Evolutionary conservation across 306 rosid genomes (phyloP).

Genomic region (Vicia sativa): DNA sequence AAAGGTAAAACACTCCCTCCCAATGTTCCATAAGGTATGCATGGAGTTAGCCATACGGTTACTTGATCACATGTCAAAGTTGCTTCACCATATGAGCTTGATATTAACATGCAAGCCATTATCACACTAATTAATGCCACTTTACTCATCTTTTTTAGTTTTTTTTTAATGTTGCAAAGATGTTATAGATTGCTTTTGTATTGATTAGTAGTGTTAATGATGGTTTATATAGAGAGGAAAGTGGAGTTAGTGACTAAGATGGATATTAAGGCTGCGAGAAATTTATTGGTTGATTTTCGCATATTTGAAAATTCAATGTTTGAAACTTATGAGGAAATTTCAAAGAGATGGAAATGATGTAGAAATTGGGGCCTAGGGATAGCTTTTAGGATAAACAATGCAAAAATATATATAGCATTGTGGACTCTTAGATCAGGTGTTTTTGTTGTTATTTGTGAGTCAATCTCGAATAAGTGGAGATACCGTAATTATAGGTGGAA

Average conservation of each 20-base stretch:
- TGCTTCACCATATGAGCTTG: conserved; percentile 30
- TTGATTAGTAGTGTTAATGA: not conserved
- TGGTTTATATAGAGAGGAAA: conserved; percentile 42
- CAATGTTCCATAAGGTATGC: conserved; percentile 57
- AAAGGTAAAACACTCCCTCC: conserved; percentile 56
- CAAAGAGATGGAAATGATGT: not conserved
- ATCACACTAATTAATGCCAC: conserved; percentile 22
- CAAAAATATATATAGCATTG: not conserved
- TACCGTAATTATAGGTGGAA: not conserved
- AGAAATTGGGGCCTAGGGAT: not conserved
- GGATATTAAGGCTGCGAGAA: conserved; percentile 4
- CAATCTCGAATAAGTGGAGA: not conserved
- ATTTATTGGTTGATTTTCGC: not conserved
- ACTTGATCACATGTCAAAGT: conserved; percentile 54
- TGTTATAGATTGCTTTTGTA: not conserved
- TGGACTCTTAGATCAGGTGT: not conserved
- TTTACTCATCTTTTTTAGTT: no score
- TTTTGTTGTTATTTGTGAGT: not conserved
- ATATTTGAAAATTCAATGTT: conserved; percentile 29
- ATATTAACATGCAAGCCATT: conserved; percentile 38
- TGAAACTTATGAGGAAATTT: not conserved
- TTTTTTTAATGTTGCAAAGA: not conserved
- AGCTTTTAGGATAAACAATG: not conserved
- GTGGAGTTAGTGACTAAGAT: not conserved
- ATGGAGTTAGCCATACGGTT: conserved; percentile 51